Base-by-base conservation (phyloP, 208 protist genomes). In the Balamuthia mandrillaris region DNA sequence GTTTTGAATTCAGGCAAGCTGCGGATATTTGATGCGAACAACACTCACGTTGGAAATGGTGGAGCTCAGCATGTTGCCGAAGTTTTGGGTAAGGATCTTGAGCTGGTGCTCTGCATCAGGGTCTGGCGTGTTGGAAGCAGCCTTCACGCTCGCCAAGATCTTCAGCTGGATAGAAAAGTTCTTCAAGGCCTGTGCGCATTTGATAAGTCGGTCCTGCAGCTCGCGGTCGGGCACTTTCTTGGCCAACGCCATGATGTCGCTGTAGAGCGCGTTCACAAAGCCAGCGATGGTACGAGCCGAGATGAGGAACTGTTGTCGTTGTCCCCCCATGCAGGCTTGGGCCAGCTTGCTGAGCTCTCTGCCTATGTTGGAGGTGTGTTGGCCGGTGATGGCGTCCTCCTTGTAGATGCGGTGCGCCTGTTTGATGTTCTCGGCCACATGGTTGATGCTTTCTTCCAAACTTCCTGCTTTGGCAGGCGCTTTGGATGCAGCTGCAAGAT, bases 101-200 rank as follows among this genome's bases (percentile, higher is more conserved):
- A 87, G 88, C 78, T 88, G 86, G 54, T 91, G 86, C 35, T 89
- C 85, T 29, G 87, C 61, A 18, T 63, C 72, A 31, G 83, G 12
- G 44, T 91, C 89, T 18, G 83, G 68, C 42, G 82, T 86, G 14
- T 87, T 72, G 14, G 68, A 82, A 16, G 86, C 89, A 31, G 86
- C 84, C 70, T 91, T 91, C 14, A 91, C 89, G 2, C 86, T 86
- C 4, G 86, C 84, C 16, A 91, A 77, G 58, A 91, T 91, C 84
- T 91, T 91, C 16, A 91, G 47, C 81, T 91, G 86, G 14, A 91
- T 86, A 10, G 84, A 87, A 21, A 52, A 91, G 58, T 89, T 91
- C 51, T 85, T 54, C 52, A 85, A 70, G 1, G 88, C 88, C 78
- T 90, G 88, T 47, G 77, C 60, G 24, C 65, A 70, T 16, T 84